Base-by-base conservation (phyloP, 495 filamentous ascomycete genomes). In the Ramalina intermedia region DNA sequence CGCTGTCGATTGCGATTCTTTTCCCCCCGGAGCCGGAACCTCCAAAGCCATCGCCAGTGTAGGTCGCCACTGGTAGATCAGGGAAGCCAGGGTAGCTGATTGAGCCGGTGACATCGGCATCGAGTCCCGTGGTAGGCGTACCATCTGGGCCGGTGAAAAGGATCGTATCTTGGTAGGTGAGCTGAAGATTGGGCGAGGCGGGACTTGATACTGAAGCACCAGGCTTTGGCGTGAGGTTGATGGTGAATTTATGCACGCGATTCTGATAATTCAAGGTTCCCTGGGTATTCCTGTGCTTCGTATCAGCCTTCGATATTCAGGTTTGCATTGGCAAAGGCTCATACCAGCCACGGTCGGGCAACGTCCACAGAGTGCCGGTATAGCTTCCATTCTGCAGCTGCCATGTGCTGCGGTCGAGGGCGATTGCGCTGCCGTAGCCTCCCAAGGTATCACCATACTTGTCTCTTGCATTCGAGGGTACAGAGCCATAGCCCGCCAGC, bases 341-440 rank as follows among this genome's bases (percentile, higher is more conserved):
- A 41, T 57, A 73, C 80, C 84, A 89, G 46, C 85, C 85, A 35
- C 84, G 70, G 59, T 87, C 85, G 2, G 85, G 85, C 4, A 86
- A 61, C 9, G 70, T 64, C 58, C 73, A 89, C 29, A 86, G 55
- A 8, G 72, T 71, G 4, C 81, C 85, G 7, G 67, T 69, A 60
- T 87, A 91, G 11, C 57, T 69, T 29, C 70, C 70, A 21, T 66
- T 62, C 7, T 52, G 55, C 59, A 79, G 79, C 56, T 68, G 75
- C 85, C 85, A 91, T 27, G 71, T 68, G 20, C 50, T 61, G 44
- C 67, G 66, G 38, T 84, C 79, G 29, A 89, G 58, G 14, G 80
- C 76, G 58, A 84, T 73, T 26, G 81, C 70, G 51, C 75, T 82
- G 14, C 84, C 85, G 21, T 83, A 66, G 13, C 81, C 79, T 41